Evolutionary conservation across 2,329 filamentous ascomycete genomes (phyloP).

Genomic region (Teratosphaeriaceae sp.): DNA sequence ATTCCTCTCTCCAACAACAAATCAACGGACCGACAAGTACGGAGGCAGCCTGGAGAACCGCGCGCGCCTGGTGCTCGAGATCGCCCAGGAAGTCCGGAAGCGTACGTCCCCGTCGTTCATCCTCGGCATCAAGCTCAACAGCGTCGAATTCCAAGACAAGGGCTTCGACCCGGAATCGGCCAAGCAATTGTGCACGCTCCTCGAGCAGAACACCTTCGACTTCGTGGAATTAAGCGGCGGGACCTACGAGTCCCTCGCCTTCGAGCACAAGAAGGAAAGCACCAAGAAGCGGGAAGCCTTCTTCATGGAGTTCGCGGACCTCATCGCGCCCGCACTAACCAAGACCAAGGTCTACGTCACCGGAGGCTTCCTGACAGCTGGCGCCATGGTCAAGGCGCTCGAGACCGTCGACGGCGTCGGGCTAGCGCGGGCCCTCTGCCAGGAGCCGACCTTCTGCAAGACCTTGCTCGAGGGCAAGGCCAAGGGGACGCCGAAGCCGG

Average conservation of each 20-base stretch:
- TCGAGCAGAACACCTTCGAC: slow-evolving; percentile 47
- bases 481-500: slow-evolving; percentile 42
- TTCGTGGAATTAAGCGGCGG: slow-evolving; percentile 56
- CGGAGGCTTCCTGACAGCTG: slow-evolving; percentile 50
- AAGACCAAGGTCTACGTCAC: slow-evolving; percentile 55
- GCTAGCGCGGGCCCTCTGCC: slow-evolving; percentile 47
- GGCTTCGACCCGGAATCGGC: slow-evolving; percentile 49
- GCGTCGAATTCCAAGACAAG: slow-evolving; percentile 49
- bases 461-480: slow-evolving; percentile 42
- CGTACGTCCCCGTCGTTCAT: slow-evolving; percentile 36
- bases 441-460: slow-evolving; percentile 43
- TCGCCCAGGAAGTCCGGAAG: slow-evolving; percentile 32
- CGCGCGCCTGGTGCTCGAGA: slow-evolving; percentile 35
- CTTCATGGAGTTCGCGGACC: slow-evolving; percentile 55
- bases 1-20: slow-evolving; percentile 38
- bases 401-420: slow-evolving; percentile 54
- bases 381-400: slow-evolving; percentile 54
- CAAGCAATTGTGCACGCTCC: slow-evolving; percentile 39
- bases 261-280: slow-evolving; percentile 47
- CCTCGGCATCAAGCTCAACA: slow-evolving; percentile 53
- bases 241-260: slow-evolving; percentile 51
- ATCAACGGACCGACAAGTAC: slow-evolving; percentile 38
- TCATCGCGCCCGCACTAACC: slow-evolving; percentile 41
- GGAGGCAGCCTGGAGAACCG: slow-evolving; percentile 39
- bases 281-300: slow-evolving; percentile 46